Percentiles rank a stretch among this genome's conserved stretches.
Conservation (phyloP, 208 protist genomes). For the Strigomonas culicis region DNA sequence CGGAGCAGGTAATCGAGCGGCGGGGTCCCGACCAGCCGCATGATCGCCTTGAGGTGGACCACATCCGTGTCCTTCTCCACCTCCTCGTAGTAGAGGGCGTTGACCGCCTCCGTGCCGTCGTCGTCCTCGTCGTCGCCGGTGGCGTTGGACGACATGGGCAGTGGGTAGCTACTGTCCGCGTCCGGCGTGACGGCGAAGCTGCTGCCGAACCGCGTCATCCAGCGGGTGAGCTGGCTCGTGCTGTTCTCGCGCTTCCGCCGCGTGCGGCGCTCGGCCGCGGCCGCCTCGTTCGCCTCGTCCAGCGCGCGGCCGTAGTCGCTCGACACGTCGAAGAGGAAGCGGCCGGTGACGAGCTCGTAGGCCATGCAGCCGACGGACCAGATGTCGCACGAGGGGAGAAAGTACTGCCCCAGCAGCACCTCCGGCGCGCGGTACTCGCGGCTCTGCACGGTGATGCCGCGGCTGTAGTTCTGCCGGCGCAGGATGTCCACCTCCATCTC, state of each 20-base stretch:
- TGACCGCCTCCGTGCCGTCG: slow-evolving; percentile 12
- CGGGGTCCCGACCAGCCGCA: slow-evolving; percentile 52
- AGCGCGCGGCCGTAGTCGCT: slow-evolving; percentile 17
- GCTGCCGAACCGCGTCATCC: neutral
- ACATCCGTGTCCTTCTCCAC: slow-evolving; percentile 47
- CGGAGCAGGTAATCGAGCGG: slow-evolving; percentile 27
- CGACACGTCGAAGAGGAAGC: slow-evolving; percentile 53
- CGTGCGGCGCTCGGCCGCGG: slow-evolving; percentile 1
- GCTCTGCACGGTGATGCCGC: slow-evolving; percentile 54
- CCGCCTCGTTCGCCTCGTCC: slow-evolving; percentile 4
- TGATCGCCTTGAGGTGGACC: slow-evolving; percentile 45
- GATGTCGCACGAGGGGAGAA: slow-evolving; percentile 54
- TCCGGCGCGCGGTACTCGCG: slow-evolving; percentile 80
- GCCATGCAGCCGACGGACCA: slow-evolving; percentile 80
- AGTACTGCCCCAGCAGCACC: slow-evolving; percentile 63
- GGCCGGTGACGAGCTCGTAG: slow-evolving; percentile 73
- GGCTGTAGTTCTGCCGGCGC: slow-evolving; percentile 29
- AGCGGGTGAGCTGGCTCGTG: neutral
- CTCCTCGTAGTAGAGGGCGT: slow-evolving; percentile 30
- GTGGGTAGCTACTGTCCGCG: too few relatives aligned
- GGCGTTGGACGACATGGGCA: too few relatives aligned
- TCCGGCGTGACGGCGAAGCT: too few relatives aligned
- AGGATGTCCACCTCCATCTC: slow-evolving; percentile 40
- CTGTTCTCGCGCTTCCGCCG: neutral
- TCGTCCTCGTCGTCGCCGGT: slow-evolving; percentile 6